phyloP scores from a whole-genome alignment of 257 asterid species.

The Eustoma russellianum region DNA sequence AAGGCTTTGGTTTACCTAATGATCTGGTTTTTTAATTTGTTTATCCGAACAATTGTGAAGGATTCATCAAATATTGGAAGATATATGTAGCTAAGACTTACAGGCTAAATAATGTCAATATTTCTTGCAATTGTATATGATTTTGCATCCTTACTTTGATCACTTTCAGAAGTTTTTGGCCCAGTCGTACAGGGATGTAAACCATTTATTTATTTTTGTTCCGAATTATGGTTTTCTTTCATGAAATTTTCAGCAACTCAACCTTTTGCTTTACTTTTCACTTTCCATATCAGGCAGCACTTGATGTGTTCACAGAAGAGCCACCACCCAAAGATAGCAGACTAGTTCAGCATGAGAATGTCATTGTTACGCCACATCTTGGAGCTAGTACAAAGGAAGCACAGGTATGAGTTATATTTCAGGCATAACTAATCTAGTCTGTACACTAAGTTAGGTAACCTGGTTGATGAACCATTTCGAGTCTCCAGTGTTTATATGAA shows the following conservation, averaged over 20 bases:
- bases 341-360: conserved; percentile 77
- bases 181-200: too few relatives aligned
- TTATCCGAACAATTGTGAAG: too few relatives aligned
- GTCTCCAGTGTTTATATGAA: background rate
- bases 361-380: conserved; percentile 94
- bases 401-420: conserved; percentile 41
- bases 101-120: too few relatives aligned
- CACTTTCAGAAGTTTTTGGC: too few relatives aligned
- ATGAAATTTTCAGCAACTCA: conserved; percentile 1
- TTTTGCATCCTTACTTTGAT: too few relatives aligned
- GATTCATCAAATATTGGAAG: too few relatives aligned
- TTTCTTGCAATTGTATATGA: too few relatives aligned
- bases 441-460: background rate
- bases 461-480: too few relatives aligned
- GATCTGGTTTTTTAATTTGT: too few relatives aligned
- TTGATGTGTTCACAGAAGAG: conserved; percentile 80
- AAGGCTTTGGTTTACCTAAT: too few relatives aligned
- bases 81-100: too few relatives aligned
- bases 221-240: background rate
- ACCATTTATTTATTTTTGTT: too few relatives aligned
- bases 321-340: conserved; percentile 85
- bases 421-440: background rate
- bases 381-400: conserved; percentile 99
- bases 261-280: background rate
- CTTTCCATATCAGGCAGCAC: conserved; percentile 64